A percentile compares a stretch with the other conserved stretches of the same genome.
These are phyloP conservation scores for Cinchona pubescens DNA, from an alignment of 257 asterid species.

Conservation along the genomic window DNA sequence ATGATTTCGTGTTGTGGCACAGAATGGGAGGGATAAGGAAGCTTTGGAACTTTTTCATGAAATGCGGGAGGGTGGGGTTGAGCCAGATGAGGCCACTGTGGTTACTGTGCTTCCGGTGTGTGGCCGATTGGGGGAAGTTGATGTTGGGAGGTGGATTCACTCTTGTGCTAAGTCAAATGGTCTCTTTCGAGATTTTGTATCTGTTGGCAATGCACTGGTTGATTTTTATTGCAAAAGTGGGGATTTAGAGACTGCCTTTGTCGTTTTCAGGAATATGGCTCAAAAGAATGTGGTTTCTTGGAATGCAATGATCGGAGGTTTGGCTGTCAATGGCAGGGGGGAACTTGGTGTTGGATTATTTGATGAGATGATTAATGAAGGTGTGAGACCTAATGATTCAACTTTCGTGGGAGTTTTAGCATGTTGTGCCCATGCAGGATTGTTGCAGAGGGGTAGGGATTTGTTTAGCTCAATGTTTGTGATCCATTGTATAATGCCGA, in stretches of 20 bases:
- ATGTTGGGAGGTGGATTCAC: slow-evolving; percentile 38
- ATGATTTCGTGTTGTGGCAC: slow-evolving; percentile 38
- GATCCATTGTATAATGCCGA: slow-evolving; percentile 25
- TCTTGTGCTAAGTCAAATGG: slow-evolving; percentile 32
- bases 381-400: slow-evolving; percentile 34
- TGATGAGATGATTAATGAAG: slow-evolving; percentile 35
- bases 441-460: slow-evolving; percentile 34
- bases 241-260: slow-evolving; percentile 28
- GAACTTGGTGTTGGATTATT: slow-evolving; percentile 34
- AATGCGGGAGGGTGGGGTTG: slow-evolving; percentile 30
- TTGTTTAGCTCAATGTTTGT: slow-evolving; percentile 28
- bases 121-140: slow-evolving; percentile 35
- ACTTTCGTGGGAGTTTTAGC: slow-evolving; percentile 39
- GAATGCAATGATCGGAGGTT: slow-evolving; percentile 38
- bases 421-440: slow-evolving; percentile 44
- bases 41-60: slow-evolving; percentile 35
- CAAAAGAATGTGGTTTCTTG: slow-evolving; percentile 39
- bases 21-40: slow-evolving; percentile 32
- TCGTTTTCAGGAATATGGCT: slow-evolving; percentile 28
- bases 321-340: slow-evolving; percentile 43
- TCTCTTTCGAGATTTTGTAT: slow-evolving; percentile 25
- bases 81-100: slow-evolving; percentile 46
- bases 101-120: slow-evolving; percentile 40
- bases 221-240: slow-evolving; percentile 41
- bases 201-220: slow-evolving; percentile 38